phyloP scores from a whole-genome alignment of 2,329 filamentous ascomycete species.

The Penicillium freii region DNA sequence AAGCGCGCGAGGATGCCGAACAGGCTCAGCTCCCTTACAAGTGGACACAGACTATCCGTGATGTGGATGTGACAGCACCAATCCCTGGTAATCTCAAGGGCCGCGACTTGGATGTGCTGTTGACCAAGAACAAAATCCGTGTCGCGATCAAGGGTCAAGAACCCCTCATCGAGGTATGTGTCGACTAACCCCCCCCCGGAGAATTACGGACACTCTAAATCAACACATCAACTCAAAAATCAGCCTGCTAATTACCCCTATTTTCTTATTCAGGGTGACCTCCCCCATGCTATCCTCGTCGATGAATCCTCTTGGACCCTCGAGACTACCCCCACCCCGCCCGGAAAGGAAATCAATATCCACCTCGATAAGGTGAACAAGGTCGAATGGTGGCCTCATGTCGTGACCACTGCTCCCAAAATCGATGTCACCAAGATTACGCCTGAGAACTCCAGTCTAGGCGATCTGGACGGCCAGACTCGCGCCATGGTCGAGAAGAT shows the following conservation, averaged over 20 bases:
- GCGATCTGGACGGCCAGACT: slow-evolving; percentile 92
- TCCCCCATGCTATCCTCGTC: slow-evolving; percentile 73
- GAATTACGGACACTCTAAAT: neutral
- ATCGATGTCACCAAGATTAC: slow-evolving; percentile 95
- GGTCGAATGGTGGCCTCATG: slow-evolving; percentile 97
- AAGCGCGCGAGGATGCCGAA: slow-evolving; percentile 76
- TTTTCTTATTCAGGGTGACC: slow-evolving; percentile 63
- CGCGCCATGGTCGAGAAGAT: slow-evolving; percentile 99
- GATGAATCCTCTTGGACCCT: slow-evolving; percentile 97
- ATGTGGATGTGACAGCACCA: slow-evolving; percentile 75
- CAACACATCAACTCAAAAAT: neutral
- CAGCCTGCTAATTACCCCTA: neutral
- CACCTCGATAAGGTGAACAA: slow-evolving; percentile 96
- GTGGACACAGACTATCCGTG: slow-evolving; percentile 90
- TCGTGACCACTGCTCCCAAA: slow-evolving; percentile 79
- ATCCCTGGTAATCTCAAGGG: slow-evolving; percentile 83
- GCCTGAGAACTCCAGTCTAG: slow-evolving; percentile 86
- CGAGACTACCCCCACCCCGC: slow-evolving; percentile 57
- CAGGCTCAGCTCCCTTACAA: slow-evolving; percentile 93
- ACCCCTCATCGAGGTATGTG: slow-evolving; percentile 72
- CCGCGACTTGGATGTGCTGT: slow-evolving; percentile 75
- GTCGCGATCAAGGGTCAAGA: slow-evolving; percentile 87
- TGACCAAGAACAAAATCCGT: slow-evolving; percentile 74
- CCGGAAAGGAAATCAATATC: slow-evolving; percentile 72
- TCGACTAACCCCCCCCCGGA: slow-evolving; percentile 2